Base-by-base conservation (phyloP, 2,329 filamentous ascomycete species). In the Ilyonectria robusta region DNA sequence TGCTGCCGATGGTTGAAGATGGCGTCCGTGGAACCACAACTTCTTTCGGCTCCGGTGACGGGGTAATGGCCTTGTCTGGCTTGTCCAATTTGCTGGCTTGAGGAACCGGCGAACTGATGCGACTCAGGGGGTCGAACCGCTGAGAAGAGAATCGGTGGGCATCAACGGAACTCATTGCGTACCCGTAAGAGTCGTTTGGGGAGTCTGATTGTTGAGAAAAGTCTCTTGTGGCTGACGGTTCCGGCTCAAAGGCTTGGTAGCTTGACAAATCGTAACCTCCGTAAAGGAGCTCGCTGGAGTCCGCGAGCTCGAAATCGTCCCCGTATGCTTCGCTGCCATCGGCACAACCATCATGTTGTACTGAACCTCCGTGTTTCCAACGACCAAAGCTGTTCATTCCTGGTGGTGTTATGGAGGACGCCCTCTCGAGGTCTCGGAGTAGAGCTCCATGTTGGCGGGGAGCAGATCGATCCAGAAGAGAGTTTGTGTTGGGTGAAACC, bases 1-100 rank as follows among this genome's bases (percentile, higher is more conserved):
- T 58, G 29, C 61, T 70, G 4, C 73, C 59, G 13, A 79, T 67
- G 1, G 71, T 50, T 1, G 76, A 73, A 11, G 75, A 70, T 19
- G 76, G 72, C n/a, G 70, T 74, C 42, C 68, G 68, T 29, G 51
- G 57, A 17, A 62, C 37, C 9, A 42, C 48, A 11, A 51, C 53
- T 21, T 56, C 66, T 5, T 35, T 60, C 31, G 5, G 65, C 60
- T 26, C 56, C 33, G 44, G 48, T 8, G 56, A 65, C 13, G 62
- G 62, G 15, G 62, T 44, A 19, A 23, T 23, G 6, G 33, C 44
- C 33, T 29, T 50, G 17, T 35, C 62, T 35, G 23, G 31, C 26
- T 47, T 48, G 31, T 7, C 17, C 26, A 53, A 15, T 9, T 47
- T 21, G 21, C 13, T 31, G 7, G 26, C 29, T 42, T 31, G 21